Conservation (phyloP, 352 stramenopile species). For the Blastocystis sp. region DNA sequence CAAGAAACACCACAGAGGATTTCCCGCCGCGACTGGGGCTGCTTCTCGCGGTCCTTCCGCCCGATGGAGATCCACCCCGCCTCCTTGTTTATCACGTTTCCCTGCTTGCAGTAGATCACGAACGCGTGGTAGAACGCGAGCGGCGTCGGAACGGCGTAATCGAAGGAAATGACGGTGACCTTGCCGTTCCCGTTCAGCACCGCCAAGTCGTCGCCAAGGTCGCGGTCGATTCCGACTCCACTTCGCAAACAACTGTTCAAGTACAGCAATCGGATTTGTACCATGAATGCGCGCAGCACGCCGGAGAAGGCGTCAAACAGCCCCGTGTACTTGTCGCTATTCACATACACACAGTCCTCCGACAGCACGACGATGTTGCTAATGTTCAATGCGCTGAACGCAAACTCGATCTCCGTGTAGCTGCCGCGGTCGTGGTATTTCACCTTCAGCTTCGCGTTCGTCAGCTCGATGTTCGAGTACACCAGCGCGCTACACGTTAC, state of each 20-base stretch:
- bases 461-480: slow-evolving; percentile 64
- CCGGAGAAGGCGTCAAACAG: slow-evolving; percentile 34
- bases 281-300: slow-evolving; percentile 34
- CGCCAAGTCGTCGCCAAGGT: slow-evolving; percentile 38
- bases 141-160: slow-evolving; percentile 20
- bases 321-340: background rate
- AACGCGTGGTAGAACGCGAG: slow-evolving; percentile 63
- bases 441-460: background rate
- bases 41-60: slow-evolving; percentile 14
- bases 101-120: slow-evolving; percentile 61
- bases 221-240: slow-evolving; percentile 23
- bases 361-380: background rate
- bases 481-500: slow-evolving; percentile 1
- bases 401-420: background rate
- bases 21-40: background rate
- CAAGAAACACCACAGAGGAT: background rate
- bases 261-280: slow-evolving; percentile 36
- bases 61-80: slow-evolving; percentile 30
- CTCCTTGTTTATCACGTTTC: slow-evolving; percentile 46
- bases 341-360: slow-evolving; percentile 10
- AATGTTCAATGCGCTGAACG: slow-evolving; percentile 12
- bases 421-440: background rate
- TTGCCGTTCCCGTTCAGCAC: slow-evolving; percentile 61
- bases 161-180: slow-evolving; percentile 56
- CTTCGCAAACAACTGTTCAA: slow-evolving; percentile 55